Percentiles rank a stretch among this genome's conserved stretches.
phyloP scores from a whole-genome alignment of 2,329 filamentous ascomycete species.

The Colletotrichum truncatum region DNA sequence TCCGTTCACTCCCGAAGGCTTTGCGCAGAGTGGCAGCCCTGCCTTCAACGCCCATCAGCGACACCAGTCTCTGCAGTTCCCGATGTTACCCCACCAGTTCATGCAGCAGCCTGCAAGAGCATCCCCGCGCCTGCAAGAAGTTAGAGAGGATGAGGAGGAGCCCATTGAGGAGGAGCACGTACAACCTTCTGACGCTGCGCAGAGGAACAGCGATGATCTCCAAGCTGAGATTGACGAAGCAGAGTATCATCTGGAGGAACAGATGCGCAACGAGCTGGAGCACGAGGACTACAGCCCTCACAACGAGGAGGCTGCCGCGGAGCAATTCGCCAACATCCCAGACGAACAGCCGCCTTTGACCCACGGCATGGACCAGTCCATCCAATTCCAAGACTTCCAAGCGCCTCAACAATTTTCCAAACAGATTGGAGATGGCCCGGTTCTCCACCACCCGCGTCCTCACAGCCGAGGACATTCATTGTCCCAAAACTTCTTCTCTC shows the following conservation, averaged over 20 bases:
- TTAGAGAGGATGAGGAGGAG: slow-evolving; percentile 80
- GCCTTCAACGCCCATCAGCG: slow-evolving; percentile 60
- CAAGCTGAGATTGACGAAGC: slow-evolving; percentile 88
- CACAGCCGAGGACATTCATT: slow-evolving; percentile 78
- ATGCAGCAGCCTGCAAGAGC: slow-evolving; percentile 61
- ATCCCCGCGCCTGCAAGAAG: slow-evolving; percentile 73
- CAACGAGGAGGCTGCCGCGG: slow-evolving; percentile 45
- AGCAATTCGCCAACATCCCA: slow-evolving; percentile 7
- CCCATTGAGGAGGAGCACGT: slow-evolving; percentile 58
- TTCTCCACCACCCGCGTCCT: slow-evolving; percentile 77
- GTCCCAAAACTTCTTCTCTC: slow-evolving; percentile 71
- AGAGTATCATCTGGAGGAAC: slow-evolving; percentile 85
- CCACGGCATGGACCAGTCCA: slow-evolving; percentile 55
- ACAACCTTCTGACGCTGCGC: slow-evolving; percentile 60
- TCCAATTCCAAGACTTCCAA: slow-evolving; percentile 50
- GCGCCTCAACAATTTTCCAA: slow-evolving; percentile 62
- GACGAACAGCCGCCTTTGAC: slow-evolving; percentile 32
- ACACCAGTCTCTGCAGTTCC: slow-evolving; percentile 68
- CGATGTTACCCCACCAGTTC: slow-evolving; percentile 65
- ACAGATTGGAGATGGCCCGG: slow-evolving; percentile 61
- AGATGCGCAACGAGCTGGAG: slow-evolving; percentile 80
- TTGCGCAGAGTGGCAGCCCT: slow-evolving; percentile 51
- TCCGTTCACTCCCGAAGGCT: slow-evolving; percentile 65
- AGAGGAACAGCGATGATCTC: slow-evolving; percentile 70
- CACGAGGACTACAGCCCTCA: slow-evolving; percentile 81